Conservation (phyloP, 345 rosid species). For the Kandelia obovata region DNA sequence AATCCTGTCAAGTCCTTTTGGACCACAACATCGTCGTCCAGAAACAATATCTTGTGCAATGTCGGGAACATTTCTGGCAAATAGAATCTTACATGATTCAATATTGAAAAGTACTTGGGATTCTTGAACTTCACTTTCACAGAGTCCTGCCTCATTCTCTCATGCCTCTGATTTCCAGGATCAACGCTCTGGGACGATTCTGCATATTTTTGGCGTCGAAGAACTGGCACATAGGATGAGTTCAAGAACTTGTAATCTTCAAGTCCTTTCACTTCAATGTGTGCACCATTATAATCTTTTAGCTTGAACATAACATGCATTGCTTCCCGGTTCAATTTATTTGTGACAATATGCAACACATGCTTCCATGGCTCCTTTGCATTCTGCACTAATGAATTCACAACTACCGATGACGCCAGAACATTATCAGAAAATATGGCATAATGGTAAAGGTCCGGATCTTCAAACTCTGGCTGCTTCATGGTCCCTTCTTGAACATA, state of each 20-base stretch:
- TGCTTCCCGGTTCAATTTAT: not conserved
- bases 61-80: slow-evolving; percentile 15
- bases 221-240: slow-evolving; percentile 12
- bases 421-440: slow-evolving; percentile 16
- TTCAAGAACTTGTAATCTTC: slow-evolving; percentile 17
- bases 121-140: slow-evolving; percentile 5
- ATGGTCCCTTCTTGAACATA: not conserved
- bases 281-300: not conserved
- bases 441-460: slow-evolving; percentile 12
- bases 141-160: not conserved
- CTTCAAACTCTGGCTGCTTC: not conserved
- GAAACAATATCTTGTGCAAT: slow-evolving; percentile 9
- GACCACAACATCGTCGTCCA: slow-evolving; percentile 17
- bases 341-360: slow-evolving; percentile 18
- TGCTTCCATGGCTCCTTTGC: slow-evolving; percentile 15
- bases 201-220: slow-evolving; percentile 5
- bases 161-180: not conserved
- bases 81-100: slow-evolving; percentile 17
- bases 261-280: slow-evolving; percentile 10
- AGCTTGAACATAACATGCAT: slow-evolving; percentile 8
- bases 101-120: slow-evolving; percentile 10
- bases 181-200: not conserved
- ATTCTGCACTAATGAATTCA: slow-evolving; percentile 6
- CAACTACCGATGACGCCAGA: slow-evolving; percentile 16
- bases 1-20: slow-evolving; percentile 14